A percentile compares a stretch with the other conserved stretches of the same genome.
Evolutionary conservation across 2,329 filamentous ascomycete species (phyloP).

Genomic region (Calonectria multiphialidica): DNA sequence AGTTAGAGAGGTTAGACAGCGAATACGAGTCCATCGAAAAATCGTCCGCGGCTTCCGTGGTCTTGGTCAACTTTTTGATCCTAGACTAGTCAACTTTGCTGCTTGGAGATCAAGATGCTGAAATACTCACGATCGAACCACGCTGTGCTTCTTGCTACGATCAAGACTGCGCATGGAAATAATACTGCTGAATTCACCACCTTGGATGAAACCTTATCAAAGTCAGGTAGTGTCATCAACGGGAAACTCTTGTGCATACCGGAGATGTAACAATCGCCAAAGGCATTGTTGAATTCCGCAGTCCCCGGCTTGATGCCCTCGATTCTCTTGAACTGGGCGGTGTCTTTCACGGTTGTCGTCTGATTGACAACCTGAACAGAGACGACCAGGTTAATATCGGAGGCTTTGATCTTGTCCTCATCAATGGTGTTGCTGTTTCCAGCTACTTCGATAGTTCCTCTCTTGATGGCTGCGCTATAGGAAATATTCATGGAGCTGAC

Average conservation of each 20-base stretch:
- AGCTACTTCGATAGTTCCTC: neutral
- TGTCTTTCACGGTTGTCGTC: neutral
- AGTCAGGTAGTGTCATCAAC: neutral
- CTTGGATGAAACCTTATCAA: neutral
- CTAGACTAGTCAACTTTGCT: neutral
- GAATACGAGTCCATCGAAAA: neutral
- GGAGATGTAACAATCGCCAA: neutral
- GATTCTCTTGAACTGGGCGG: neutral
- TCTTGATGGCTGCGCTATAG: neutral
- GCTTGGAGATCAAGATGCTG: neutral
- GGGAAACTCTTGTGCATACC: neutral
- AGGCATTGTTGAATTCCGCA: neutral
- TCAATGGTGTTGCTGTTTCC: neutral
- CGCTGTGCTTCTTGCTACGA: neutral
- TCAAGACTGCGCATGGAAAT: neutral
- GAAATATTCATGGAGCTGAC: neutral
- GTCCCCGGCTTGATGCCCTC: neutral
- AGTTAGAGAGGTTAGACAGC: neutral
- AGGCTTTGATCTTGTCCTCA: neutral
- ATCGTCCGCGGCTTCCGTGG: neutral
- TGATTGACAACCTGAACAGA: neutral
- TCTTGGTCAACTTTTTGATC: neutral
- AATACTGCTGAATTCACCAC: neutral
- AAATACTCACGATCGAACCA: neutral
- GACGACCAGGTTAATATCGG: neutral